A percentile compares a stretch with the other conserved stretches of the same genome.
Conservation (phyloP, 2,329 filamentous ascomycete species). For the Pyricularia grisea region DNA sequence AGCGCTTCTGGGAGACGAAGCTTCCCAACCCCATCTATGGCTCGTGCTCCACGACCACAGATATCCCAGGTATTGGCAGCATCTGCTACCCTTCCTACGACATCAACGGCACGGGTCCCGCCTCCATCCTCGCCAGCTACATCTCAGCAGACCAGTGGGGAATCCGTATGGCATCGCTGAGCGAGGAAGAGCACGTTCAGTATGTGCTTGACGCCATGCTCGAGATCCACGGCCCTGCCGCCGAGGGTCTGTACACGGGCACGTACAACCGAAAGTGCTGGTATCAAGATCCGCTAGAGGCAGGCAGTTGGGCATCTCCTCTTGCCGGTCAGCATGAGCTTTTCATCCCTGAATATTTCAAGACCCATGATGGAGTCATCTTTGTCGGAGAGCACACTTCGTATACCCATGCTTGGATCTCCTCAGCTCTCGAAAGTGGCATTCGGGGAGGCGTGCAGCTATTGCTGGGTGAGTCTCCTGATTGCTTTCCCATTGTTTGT, state of each 20-base stretch:
- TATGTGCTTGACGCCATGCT: constrained; percentile 56
- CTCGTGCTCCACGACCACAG: constrained; percentile 45
- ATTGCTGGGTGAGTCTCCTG: constrained; percentile 34
- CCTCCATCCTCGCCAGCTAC: constrained; percentile 54
- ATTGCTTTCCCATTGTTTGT: background rate
- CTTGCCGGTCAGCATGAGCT: constrained; percentile 56
- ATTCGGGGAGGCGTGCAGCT: constrained; percentile 57
- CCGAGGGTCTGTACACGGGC: constrained; percentile 53
- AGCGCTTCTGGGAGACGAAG: constrained; percentile 48
- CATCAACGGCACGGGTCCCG: constrained; percentile 53
- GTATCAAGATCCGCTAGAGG: constrained; percentile 50
- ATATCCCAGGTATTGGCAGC: constrained; percentile 51
- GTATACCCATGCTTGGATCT: constrained; percentile 65
- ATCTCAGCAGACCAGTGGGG: constrained; percentile 30
- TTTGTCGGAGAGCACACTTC: constrained; percentile 62
- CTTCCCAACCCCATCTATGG: constrained; percentile 48
- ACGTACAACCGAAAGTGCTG: constrained; percentile 57
- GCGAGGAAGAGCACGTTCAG: constrained; percentile 52
- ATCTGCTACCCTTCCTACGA: constrained; percentile 61
- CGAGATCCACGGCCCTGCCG: constrained; percentile 55
- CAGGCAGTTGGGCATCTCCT: constrained; percentile 53
- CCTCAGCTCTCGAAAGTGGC: constrained; percentile 56
- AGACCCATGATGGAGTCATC: constrained; percentile 58
- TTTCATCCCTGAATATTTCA: constrained; percentile 64
- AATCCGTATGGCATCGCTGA: constrained; percentile 31